Evolutionary conservation across 1,284 basidiomycete genomes (phyloP), one percentile per base, ranked within the genome.

Genomic region (Microbotryum saponariae): DNA sequence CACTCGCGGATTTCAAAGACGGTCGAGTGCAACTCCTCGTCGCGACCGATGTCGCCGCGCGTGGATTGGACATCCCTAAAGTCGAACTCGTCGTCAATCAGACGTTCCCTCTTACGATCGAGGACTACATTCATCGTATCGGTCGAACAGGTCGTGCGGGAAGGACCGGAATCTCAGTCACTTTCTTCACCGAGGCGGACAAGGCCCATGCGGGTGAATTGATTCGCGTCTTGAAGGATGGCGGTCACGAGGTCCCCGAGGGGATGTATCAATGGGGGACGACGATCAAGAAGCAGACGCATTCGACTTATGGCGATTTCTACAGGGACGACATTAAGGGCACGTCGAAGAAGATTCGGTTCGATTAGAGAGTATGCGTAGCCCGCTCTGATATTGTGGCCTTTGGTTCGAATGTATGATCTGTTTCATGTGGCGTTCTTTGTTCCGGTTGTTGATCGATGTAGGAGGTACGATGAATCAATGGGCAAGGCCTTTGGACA

Each of bases 31-130:
- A 87, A 50, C 76, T 98, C 20, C 81, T 98, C 62, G 94, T 99
- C 31, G 96, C 96, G 5, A 98, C 94, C 9, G 94, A 99, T 75
- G 94, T 99, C 4, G 96, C 96, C 1, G 93, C 94, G 27, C 83
- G 94, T 65, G 96, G 94, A 21, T 79, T 98, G 65, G 94, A 99
- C 78, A 97, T 99, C 71, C 93, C 96, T 4, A 88, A 96, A 73
- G 96, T 98, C 45, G 89, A 86, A 53, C 83, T 86, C 37, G 76
- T 78, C 45, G 66, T 77, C 64, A 96, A 96, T 78, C 96, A 97
- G 73, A 97, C 91, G 10, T 99, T 98, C 81, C 96, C 96, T 20
- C 79, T 98, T 69, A 97, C 90, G 0, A 86, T 94, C 54, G 91
- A 74, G 46, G 67, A 69, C 59, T 98, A 97, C 75, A 87, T 98